Base-by-base conservation (phyloP, 2,329 filamentous ascomycete genomes). In the Ophiosphaerella korrae region DNA sequence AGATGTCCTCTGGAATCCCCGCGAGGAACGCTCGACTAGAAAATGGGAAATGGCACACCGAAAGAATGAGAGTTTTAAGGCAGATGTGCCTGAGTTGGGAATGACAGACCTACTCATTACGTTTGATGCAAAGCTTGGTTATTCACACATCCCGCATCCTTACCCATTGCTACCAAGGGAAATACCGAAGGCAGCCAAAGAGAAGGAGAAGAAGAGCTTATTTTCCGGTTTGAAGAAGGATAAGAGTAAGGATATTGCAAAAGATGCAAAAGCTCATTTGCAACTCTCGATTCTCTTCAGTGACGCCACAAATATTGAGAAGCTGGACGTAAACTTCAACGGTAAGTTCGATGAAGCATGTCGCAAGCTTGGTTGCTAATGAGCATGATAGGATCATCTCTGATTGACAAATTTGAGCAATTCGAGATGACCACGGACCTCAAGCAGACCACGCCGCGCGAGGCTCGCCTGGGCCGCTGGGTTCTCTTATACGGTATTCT, bases 101-200 rank as follows among this genome's bases (percentile, higher is more conserved):
- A 80, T 89, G 57, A 87, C 85, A 0, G 85, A 88, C 59, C 82
- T 89, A 68, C 74, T 89, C 3, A 64, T 88, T 48, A 80, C 82
- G 48, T 89, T 84, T 55, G 87, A 89, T 71, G 86, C 82, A 53
- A 79, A 78, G 44, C 76, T 84, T 57, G 78, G 80, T 7, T 87
- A 84, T 63, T 48, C 63, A 2, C 73, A 74, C 18, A 72, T 76
- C 29, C 72, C 87, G 0, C 82, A 88, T 51, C 86, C 87, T 0
- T 88, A 86, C 56, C 85, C 87, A 0, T 72, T 88, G 1, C 77
- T 88, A 3, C 87, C 87, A 1, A 58, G 64, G 36, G 64, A 67
- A 24, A 60, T 72, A 11, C 60, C 64, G 2, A 58, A 61, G 33
- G 47, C 48, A 4, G 47, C 53, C 11, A 67, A 66, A 29, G 58